phyloP scores from a whole-genome alignment of 768 basidiomycete genomes.

The Scleroderma bovista region DNA sequence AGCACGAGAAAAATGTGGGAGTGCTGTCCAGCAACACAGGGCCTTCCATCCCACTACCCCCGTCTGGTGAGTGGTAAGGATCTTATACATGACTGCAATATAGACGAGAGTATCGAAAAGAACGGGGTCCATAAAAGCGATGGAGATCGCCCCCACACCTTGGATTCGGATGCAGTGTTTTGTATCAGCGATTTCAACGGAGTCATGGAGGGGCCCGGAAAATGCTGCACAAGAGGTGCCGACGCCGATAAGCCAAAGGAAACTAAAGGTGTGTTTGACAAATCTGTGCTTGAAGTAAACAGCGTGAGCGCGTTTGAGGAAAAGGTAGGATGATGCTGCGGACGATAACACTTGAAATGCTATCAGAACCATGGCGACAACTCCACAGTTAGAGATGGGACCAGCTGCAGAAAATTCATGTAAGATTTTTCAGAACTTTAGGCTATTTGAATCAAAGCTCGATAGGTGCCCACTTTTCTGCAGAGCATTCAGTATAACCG shows the following conservation, averaged over 20 bases:
- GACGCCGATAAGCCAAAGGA: constrained; percentile 24
- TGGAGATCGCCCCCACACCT: constrained; percentile 12
- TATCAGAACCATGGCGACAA: constrained; percentile 1
- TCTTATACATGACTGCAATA: constrained; percentile 24
- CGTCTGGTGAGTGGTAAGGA: constrained; percentile 11
- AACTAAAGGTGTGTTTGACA: constrained; percentile 15
- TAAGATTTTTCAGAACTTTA: not conserved
- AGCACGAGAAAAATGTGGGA: constrained; percentile 22
- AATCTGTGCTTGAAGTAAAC: constrained; percentile 17
- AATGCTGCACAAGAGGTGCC: constrained; percentile 19
- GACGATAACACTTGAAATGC: not conserved
- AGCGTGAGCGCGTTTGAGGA: constrained; percentile 28
- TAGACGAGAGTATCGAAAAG: constrained; percentile 28
- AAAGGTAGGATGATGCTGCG: constrained; percentile 22
- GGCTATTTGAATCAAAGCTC: too few species aligned
- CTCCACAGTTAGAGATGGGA: constrained; percentile 2
- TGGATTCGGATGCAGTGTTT: constrained; percentile 18
- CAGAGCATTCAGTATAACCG: not conserved
- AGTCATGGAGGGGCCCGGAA: constrained; percentile 12
- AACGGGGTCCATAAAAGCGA: constrained; percentile 15
- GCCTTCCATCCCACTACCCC: constrained; percentile 6
- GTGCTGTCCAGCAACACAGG: constrained; percentile 13
- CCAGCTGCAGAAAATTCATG: not conserved
- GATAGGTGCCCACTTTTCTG: not conserved
- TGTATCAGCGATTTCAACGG: constrained; percentile 20